phyloP scores from a whole-genome alignment of 108 stramenopile species.

The Craspedostauros australis region DNA sequence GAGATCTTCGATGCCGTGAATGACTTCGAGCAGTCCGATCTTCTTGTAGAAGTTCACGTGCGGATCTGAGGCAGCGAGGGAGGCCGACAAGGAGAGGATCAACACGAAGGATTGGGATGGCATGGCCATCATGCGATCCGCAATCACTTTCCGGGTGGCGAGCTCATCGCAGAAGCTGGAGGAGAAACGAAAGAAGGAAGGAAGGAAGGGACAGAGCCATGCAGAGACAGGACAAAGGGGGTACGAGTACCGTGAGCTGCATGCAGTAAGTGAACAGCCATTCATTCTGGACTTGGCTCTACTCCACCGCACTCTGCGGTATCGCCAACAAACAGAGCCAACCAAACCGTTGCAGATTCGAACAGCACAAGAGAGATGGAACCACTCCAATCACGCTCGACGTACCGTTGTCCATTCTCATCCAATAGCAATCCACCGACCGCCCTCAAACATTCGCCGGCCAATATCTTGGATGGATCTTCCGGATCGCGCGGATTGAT shows the following conservation, averaged over 20 bases:
- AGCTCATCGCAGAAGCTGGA: slow-evolving; percentile 68
- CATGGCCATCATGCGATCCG: slow-evolving; percentile 25
- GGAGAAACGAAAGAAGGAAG: background rate
- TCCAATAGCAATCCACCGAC: slow-evolving; percentile 51
- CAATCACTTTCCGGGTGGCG: slow-evolving; percentile 32
- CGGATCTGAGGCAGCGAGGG: slow-evolving; percentile 47
- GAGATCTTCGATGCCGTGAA: slow-evolving; percentile 47
- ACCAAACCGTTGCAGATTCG: too few relatives aligned
- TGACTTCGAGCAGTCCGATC: slow-evolving; percentile 45
- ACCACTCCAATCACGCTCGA: too few relatives aligned
- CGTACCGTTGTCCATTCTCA: slow-evolving; percentile 22
- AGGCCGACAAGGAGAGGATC: slow-evolving; percentile 56
- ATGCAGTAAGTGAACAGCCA: too few relatives aligned
- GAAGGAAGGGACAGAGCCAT: background rate
- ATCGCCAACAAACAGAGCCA: background rate
- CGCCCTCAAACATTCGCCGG: slow-evolving; percentile 75
- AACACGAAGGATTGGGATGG: slow-evolving; percentile 47
- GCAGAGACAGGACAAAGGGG: too few relatives aligned
- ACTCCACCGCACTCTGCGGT: background rate
- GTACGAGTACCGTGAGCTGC: too few relatives aligned
- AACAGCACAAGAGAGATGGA: too few relatives aligned
- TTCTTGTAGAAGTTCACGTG: slow-evolving; percentile 68
- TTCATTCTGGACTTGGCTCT: background rate
- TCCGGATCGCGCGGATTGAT: slow-evolving; percentile 82
- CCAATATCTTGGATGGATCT: slow-evolving; percentile 66